phyloP scores from a whole-genome alignment of 768 basidiomycete genomes.

The Amylocystis lapponica region DNA sequence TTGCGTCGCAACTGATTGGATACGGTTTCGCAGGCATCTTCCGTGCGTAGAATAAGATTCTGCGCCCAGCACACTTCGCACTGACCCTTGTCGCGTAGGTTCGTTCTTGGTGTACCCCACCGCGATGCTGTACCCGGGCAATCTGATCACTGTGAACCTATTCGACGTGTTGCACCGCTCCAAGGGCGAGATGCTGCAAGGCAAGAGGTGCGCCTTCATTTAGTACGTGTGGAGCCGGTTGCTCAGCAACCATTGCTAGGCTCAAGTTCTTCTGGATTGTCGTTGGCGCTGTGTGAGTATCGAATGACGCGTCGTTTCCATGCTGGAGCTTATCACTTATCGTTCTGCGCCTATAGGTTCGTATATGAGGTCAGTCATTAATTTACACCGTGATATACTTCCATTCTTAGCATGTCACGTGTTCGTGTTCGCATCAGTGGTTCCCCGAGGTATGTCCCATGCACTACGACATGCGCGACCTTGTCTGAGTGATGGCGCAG shows the following conservation, averaged over 20 bases:
- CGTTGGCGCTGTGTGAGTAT: not conserved
- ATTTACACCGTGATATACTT: no score
- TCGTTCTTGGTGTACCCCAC: conserved; percentile 3
- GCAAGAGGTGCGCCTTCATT: not conserved
- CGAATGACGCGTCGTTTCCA: not conserved
- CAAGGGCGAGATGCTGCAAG: conserved; percentile 2
- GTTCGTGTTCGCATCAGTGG: not conserved
- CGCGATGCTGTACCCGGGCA: conserved; percentile 2
- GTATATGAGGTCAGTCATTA: conserved; percentile 4
- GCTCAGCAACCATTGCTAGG: not conserved
- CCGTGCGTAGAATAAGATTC: conserved; percentile 31
- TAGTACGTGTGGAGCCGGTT: not conserved
- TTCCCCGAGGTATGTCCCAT: conserved; percentile 1
- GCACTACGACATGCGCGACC: not conserved
- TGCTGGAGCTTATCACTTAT: not conserved
- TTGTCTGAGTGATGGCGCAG: not conserved
- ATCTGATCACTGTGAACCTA: conserved; percentile 1
- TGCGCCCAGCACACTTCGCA: no score
- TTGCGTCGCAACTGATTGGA: conserved; percentile 18
- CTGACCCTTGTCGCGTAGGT: no score
- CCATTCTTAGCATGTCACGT: no score
- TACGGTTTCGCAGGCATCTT: conserved; percentile 19
- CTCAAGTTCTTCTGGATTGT: conserved; percentile 4
- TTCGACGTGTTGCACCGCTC: conserved; percentile 3
- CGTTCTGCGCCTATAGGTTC: not conserved